These are phyloP conservation scores for Leishmania braziliensis DNA, from an alignment of 208 protist species.

Conservation along the genomic window DNA sequence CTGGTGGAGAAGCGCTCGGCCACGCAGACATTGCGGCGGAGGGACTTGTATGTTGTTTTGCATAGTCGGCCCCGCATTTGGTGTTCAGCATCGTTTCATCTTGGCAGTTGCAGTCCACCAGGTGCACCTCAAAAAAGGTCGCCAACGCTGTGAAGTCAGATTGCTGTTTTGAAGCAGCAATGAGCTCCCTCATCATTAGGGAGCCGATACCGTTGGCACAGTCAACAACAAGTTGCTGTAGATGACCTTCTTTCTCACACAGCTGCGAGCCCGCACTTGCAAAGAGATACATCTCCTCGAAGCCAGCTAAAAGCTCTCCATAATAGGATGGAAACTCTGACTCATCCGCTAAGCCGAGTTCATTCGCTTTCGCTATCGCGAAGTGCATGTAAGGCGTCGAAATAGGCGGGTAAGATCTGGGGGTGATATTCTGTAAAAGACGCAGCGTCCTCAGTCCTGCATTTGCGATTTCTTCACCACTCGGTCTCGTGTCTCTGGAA, in stretches of 20 bases:
- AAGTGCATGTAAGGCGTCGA: constrained; percentile 86
- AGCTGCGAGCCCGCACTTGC: not conserved
- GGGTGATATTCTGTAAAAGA: constrained; percentile 21
- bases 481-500: constrained; percentile 58
- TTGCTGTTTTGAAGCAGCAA: constrained; percentile 35
- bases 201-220: constrained; percentile 90
- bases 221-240: constrained; percentile 78
- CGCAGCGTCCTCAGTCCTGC: constrained; percentile 30
- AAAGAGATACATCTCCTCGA: constrained; percentile 31
- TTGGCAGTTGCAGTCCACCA: constrained; percentile 48
- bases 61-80: constrained; percentile 92
- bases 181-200: constrained; percentile 42
- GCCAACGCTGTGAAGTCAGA: constrained; percentile 22
- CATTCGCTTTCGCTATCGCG: constrained; percentile 42
- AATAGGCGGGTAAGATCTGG: constrained; percentile 31
- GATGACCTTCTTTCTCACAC: not conserved
- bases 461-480: constrained; percentile 45
- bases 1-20: not conserved
- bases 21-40: constrained; percentile 46
- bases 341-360: not conserved
- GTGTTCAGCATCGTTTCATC: constrained; percentile 63
- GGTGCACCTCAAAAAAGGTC: constrained; percentile 43
- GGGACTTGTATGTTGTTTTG: constrained; percentile 56
- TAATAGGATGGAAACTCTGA: constrained; percentile 33
- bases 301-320: constrained; percentile 35